Evolutionary conservation across 257 asterid genomes (phyloP).

Genomic region (Nemophila menziesii): DNA sequence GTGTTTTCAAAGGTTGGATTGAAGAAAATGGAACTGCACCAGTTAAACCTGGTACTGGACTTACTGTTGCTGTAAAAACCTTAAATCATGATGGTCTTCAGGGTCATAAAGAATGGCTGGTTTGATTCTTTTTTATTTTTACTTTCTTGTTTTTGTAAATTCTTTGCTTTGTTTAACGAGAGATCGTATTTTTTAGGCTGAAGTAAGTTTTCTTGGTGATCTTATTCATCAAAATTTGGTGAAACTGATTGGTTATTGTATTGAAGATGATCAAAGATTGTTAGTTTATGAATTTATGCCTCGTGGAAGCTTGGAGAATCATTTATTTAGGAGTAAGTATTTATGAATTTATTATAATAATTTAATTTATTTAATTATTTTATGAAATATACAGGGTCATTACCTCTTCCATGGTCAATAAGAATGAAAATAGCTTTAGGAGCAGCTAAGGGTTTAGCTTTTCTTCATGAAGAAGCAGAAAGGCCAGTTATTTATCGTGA

Average conservation of each 20-base stretch:
- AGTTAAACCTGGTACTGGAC: constrained; percentile 96
- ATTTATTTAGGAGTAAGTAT: constrained; percentile 75
- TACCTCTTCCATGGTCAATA: constrained; percentile 95
- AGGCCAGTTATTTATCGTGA: constrained; percentile 90
- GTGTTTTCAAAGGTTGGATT: constrained; percentile 97
- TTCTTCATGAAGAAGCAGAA: constrained; percentile 98
- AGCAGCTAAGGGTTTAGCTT: constrained; percentile 93
- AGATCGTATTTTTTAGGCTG: constrained; percentile 55
- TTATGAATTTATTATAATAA: constrained; percentile 8
- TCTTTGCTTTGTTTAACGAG: constrained; percentile 19
- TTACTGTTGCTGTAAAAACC: constrained; percentile 95
- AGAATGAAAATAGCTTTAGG: constrained; percentile 97
- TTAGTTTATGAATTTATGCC: constrained; percentile 97
- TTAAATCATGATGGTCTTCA: constrained; percentile 94
- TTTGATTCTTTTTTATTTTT: constrained; percentile 24
- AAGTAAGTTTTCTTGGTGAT: constrained; percentile 88
- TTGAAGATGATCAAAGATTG: constrained; percentile 92
- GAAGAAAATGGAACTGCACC: constrained; percentile 99
- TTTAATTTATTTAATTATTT: constrained; percentile 1
- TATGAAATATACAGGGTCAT: constrained; percentile 50
- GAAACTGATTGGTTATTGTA: constrained; percentile 85
- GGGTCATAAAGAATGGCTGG: constrained; percentile 99
- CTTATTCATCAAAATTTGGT: constrained; percentile 90
- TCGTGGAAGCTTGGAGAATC: constrained; percentile 98
- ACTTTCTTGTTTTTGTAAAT: not conserved